A percentile compares a stretch with the other conserved stretches of the same genome.
Evolutionary conservation across 140 eudicot genomes (phyloP).

Genomic region (Anethum foeniculum): DNA sequence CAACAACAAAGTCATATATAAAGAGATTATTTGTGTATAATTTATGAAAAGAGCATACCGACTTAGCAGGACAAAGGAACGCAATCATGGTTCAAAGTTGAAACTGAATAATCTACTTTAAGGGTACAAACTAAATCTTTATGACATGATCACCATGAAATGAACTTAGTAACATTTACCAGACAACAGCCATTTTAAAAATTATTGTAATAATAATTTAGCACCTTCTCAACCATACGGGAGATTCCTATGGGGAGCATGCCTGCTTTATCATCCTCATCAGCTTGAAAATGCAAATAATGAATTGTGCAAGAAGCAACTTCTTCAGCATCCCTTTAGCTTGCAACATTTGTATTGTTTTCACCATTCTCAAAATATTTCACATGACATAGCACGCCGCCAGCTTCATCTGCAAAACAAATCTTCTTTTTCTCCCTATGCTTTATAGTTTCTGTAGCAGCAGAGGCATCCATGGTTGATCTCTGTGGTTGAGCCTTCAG

Average conservation of each 20-base stretch:
- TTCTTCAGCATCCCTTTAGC: constrained; percentile 9
- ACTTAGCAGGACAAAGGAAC: neutral
- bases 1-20: neutral
- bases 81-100: neutral
- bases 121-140: neutral
- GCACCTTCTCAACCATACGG: neutral
- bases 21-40: neutral
- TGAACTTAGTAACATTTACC: neutral
- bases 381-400: constrained; percentile 76
- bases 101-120: neutral
- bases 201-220: neutral
- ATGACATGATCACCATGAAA: neutral
- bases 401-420: constrained; percentile 88
- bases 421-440: constrained; percentile 50
- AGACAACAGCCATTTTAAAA: neutral
- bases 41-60: neutral
- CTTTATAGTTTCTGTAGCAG: constrained; percentile 19
- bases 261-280: neutral
- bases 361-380: constrained; percentile 34
- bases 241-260: neutral
- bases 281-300: constrained; percentile 6
- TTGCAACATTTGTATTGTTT: constrained; percentile 1
- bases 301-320: neutral
- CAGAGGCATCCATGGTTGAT: constrained; percentile 34
- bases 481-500: constrained; percentile 27